A percentile compares a stretch with the other conserved stretches of the same genome.
phyloP scores from a whole-genome alignment of 2,329 filamentous ascomycete genomes.

The Fusarium sp. region DNA sequence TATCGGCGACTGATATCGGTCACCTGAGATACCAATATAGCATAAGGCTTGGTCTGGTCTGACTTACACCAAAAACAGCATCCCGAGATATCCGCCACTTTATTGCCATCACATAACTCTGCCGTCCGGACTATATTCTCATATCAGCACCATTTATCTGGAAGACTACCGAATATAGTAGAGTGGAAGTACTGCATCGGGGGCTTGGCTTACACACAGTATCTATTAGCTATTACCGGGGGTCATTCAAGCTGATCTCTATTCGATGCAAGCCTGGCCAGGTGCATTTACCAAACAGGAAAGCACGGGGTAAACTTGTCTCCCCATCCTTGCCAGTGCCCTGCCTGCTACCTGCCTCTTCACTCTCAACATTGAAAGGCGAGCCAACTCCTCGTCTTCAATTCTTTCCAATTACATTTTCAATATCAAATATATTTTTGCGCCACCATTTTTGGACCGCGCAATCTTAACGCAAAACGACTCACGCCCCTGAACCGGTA shows the following conservation, averaged over 20 bases:
- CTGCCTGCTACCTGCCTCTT: conserved; percentile 23
- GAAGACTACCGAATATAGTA: conserved; percentile 30
- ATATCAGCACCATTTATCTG: conserved; percentile 26
- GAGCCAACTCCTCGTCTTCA: conserved; percentile 7
- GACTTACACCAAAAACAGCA: conserved; percentile 27
- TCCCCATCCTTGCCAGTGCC: not conserved
- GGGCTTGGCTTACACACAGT: conserved; percentile 16
- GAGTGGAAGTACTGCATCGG: not conserved
- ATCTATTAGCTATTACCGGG: not conserved
- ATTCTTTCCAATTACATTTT: conserved; percentile 7
- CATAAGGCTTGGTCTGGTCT: conserved; percentile 17
- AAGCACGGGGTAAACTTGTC: conserved; percentile 22
- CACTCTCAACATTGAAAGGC: conserved; percentile 7
- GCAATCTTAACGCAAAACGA: not conserved
- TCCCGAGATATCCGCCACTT: conserved; percentile 27
- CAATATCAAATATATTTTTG: not conserved
- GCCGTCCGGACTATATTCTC: conserved; percentile 16
- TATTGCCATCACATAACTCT: not conserved
- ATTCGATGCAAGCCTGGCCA: conserved; percentile 38
- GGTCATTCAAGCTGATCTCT: conserved; percentile 33
- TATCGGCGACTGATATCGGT: conserved; percentile 30
- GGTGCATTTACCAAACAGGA: conserved; percentile 23
- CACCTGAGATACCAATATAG: conserved; percentile 32
- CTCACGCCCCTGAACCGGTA: conserved; percentile 3
- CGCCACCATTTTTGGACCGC: conserved; percentile 17